Evolutionary conservation across 2,329 filamentous ascomycete genomes (phyloP).

Genomic region (Colletotrichum musicola): DNA sequence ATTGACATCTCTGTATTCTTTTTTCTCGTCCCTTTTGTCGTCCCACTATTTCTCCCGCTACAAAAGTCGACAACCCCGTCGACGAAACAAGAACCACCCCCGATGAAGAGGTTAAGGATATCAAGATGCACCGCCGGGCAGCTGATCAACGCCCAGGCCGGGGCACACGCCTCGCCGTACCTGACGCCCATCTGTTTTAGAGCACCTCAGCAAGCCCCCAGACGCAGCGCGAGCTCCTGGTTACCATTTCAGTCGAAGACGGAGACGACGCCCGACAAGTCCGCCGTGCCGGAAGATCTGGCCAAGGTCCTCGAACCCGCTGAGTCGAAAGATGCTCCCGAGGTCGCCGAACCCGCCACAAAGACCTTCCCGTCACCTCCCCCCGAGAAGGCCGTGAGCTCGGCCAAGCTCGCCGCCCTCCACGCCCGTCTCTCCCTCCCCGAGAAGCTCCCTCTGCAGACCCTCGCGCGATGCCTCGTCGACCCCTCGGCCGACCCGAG

Average conservation of each 20-base stretch:
- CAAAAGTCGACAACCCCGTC: constrained; percentile 10
- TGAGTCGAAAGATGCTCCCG: constrained; percentile 30
- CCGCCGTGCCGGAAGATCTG: constrained; percentile 5
- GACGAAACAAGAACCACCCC: constrained; percentile 1
- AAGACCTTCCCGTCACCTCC: constrained; percentile 75
- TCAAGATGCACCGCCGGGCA: constrained; percentile 55
- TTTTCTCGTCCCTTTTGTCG: constrained; percentile 4
- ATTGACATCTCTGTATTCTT: constrained; percentile 20
- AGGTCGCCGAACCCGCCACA: constrained; percentile 35
- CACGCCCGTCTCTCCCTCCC: constrained; percentile 90
- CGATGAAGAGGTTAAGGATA: constrained; percentile 59
- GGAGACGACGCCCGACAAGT: too few relatives aligned
- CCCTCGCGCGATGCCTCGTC: constrained; percentile 86
- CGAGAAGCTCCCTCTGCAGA: constrained; percentile 84
- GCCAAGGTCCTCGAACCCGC: constrained; percentile 43
- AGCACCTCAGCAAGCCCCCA: constrained; percentile 28
- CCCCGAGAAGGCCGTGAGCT: constrained; percentile 74
- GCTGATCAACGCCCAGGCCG: constrained; percentile 52
- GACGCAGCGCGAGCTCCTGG: constrained; percentile 13
- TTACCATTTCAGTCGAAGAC: too few relatives aligned
- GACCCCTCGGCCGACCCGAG: constrained; percentile 86
- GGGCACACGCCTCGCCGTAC: constrained; percentile 35
- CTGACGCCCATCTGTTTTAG: constrained; percentile 38
- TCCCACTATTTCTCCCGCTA: not conserved
- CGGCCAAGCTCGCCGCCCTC: constrained; percentile 91